phyloP scores from a whole-genome alignment of 2,329 filamentous ascomycete species.

The Bipolaris oryzae region DNA sequence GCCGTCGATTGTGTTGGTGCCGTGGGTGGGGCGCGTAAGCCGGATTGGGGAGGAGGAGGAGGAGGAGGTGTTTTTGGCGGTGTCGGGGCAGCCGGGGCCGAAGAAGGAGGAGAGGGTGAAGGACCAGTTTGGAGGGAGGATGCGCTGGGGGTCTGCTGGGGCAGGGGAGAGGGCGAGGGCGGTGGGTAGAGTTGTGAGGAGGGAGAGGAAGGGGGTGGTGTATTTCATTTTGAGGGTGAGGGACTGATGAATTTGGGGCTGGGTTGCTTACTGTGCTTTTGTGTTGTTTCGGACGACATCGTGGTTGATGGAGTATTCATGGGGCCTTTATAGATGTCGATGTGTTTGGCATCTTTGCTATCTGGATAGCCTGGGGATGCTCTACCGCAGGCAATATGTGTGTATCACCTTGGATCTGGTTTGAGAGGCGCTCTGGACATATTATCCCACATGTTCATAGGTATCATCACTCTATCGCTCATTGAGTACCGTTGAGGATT shows the following conservation, averaged over 20 bases:
- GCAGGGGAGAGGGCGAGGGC: conserved; percentile 5
- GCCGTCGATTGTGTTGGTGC: conserved; percentile 24
- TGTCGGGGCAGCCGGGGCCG: conserved; percentile 26
- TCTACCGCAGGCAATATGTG: neutral
- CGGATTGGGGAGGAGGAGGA: neutral
- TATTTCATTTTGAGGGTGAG: conserved; percentile 9
- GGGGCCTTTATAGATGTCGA: neutral
- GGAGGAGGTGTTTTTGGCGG: neutral
- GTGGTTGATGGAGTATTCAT: neutral
- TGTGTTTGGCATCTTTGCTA: neutral
- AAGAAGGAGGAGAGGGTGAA: conserved; percentile 21
- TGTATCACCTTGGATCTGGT: neutral
- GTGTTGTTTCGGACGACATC: neutral
- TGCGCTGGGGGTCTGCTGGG: conserved; percentile 1
- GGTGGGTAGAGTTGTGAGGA: conserved; percentile 13
- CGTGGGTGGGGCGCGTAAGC: conserved; percentile 23
- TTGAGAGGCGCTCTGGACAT: neutral
- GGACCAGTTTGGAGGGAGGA: conserved; percentile 18
- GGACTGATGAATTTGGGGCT: too few relatives aligned
- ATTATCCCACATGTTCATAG: neutral
- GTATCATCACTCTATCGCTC: neutral
- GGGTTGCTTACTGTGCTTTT: neutral
- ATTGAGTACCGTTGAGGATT: too few relatives aligned
- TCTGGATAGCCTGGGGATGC: too few relatives aligned
- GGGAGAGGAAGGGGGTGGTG: neutral